Evolutionary conservation across 2,329 filamentous ascomycete species (phyloP).

Genomic region (Pestalotiopsis sp.): DNA sequence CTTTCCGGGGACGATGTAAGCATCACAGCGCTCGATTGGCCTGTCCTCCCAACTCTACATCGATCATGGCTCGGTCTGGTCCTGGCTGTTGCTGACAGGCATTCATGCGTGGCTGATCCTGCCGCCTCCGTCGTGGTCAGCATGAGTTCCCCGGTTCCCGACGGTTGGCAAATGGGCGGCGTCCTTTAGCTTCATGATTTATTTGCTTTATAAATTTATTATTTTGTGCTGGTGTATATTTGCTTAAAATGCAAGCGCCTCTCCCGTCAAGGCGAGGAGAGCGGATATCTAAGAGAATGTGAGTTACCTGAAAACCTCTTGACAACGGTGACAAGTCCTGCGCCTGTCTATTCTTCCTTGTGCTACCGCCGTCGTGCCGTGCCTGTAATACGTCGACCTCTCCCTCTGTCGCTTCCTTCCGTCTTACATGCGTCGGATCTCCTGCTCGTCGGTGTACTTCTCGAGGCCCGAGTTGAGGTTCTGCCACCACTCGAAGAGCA

Average conservation of each 20-base stretch:
- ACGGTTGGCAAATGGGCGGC: not conserved
- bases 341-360: not conserved
- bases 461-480: slow-evolving; percentile 80
- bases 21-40: not conserved
- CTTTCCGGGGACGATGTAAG: not conserved
- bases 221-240: not conserved
- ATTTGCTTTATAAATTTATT: not conserved
- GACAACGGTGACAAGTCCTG: not conserved
- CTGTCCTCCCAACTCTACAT: not conserved
- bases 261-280: not conserved
- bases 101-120: not conserved
- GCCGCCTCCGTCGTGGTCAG: not conserved
- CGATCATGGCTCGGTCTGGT: not conserved
- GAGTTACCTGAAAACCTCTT: not conserved
- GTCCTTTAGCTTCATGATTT: not conserved
- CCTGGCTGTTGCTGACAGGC: not conserved
- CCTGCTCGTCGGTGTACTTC: slow-evolving; percentile 81
- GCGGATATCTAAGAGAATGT: slow-evolving; percentile 10
- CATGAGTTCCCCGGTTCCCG: not conserved
- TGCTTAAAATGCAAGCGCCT: not conserved
- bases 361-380: not conserved
- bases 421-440: slow-evolving; percentile 84
- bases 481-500: slow-evolving; percentile 98
- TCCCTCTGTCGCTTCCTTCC: slow-evolving; percentile 38
- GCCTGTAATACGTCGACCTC: not conserved